Base-by-base conservation (phyloP, 2,329 filamentous ascomycete species). In the Curvularia sp. region DNA sequence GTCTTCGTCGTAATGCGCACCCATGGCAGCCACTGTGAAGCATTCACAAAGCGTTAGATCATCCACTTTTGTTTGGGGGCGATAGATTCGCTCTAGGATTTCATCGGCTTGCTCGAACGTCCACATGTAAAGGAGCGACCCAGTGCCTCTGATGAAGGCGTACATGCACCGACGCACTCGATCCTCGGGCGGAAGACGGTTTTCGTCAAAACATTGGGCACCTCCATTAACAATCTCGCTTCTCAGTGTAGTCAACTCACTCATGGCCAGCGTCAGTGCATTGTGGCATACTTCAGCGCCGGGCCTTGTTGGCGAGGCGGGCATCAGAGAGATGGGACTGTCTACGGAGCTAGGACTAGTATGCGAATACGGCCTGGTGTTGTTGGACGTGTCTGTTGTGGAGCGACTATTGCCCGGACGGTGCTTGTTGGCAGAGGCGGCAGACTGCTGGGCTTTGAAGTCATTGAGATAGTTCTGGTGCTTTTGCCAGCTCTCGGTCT, bases 91-190 rank as follows among this genome's bases (percentile, higher is more conserved):
- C n/a, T 77, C 68, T 3, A 77, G 63, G 24, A 77, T 68, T 13
- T 72, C 69, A 30, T 77, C 68, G 5, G 65, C 68, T 38, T 77
- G 68, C 12, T 63, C 57, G 28, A 68, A 70, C 4, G 68, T 72
- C 71, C 73, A 75, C 64, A 77, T 75, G 55, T 69, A 77, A 13
- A 77, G 38, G 8, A 77, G 63, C n/a, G 74, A 76, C 6, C 74
- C 73, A 1, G 75, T 77, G 0, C 75, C 74, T 22, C 61, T 58
- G 31, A 76, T 66, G 54, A 76, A 77, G 1, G 73, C 74, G 42
- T 74, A 68, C 62, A 75, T 75, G 5, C 73, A 69, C 12, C 71
- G 69, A 12, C 67, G 68, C 1, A 65, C 61, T 20, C 73, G 55
- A 3, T 70, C 62, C 52, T 76, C 71, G 1, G 71, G 57, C 1